Base-by-base conservation (phyloP, 768 basidiomycete species). In the Vishniacozyma victoriae region DNA sequence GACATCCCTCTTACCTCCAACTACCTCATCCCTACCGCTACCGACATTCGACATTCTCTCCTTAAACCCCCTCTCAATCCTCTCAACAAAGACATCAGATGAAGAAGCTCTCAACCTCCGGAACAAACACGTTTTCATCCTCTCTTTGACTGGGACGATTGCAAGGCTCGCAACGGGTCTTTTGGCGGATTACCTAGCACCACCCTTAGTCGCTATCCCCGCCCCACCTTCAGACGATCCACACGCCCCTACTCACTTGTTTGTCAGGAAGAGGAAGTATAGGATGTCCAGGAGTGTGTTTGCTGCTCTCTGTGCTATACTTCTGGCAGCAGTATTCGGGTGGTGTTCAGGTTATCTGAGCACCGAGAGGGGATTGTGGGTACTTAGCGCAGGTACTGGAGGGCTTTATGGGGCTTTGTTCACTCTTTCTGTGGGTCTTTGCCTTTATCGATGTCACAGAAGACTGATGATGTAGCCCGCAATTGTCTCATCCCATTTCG, bases 401-500 rank as follows among this genome's bases (percentile, higher is more conserved):
- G 46, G 48, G 2, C 54, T 68, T 55, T 72, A 72, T 41, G 70
- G 70, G 1, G 55, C 66, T 3, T 36, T 72, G 33, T 72, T 72
- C 42, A 72, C 70, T 1, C 48, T 72, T 22, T 60, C 60, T 6
- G 69, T 69, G 49, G 60, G 67, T 61, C n/a, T n/a, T n/a, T 9
- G n/a, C n/a, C 29, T 9, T 33, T 9, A 33, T 9, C 29, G 9
- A 9, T n/a, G 29, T 33, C 9, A 33, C 9, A n/a, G n/a, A 13
- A 29, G 4, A 24, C 12, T 25, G 23, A n/a, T 4, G 14, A 23
- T n/a, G 19, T 25, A 67, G 65, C 66, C 70, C 5, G 70, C 70
- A 1, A 64, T 72, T 27, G 60, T 69, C 18, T 66, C 66, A 14
- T 53, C 66, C n/a, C 70, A 72, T 51, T 72, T 67, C 39, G 70